phyloP scores from a whole-genome alignment of 2,329 filamentous ascomycete genomes.

The Nannizziopsis barbatae region DNA sequence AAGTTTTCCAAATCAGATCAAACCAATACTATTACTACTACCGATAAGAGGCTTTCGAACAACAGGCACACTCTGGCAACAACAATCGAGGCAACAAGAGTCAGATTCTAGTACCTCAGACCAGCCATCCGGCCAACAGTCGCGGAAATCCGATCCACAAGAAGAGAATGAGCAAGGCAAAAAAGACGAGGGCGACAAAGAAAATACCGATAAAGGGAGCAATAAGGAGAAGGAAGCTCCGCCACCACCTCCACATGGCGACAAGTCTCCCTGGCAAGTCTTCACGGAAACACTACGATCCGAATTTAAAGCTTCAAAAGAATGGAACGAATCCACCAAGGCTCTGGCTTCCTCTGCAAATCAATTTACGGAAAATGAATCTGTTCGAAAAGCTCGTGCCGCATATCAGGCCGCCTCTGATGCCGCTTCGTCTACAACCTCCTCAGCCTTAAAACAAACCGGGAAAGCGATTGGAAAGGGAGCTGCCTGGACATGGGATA shows the following conservation, averaged over 20 bases:
- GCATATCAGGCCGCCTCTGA: slow-evolving; percentile 81
- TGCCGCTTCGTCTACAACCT: slow-evolving; percentile 66
- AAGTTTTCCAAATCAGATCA: slow-evolving; percentile 22
- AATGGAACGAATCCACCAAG: slow-evolving; percentile 99
- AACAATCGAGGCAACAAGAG: slow-evolving; percentile 31
- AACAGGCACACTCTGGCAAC: slow-evolving; percentile 24
- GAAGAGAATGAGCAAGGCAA: slow-evolving; percentile 31
- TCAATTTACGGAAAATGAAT: slow-evolving; percentile 86
- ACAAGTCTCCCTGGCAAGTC: slow-evolving; percentile 98
- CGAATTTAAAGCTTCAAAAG: slow-evolving; percentile 93
- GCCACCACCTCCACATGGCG: slow-evolving; percentile 81
- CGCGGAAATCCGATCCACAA: slow-evolving; percentile 33
- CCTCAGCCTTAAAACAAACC: slow-evolving; percentile 71
- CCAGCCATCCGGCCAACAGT: slow-evolving; percentile 18
- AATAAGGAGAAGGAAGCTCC: slow-evolving; percentile 52
- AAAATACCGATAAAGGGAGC: slow-evolving; percentile 20
- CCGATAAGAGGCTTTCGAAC: slow-evolving; percentile 31
- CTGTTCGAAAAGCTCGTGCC: slow-evolving; percentile 70
- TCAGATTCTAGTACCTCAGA: slow-evolving; percentile 21
- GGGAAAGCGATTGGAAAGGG: slow-evolving; percentile 80
- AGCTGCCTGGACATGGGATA: slow-evolving; percentile 96
- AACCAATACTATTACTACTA: slow-evolving; percentile 24
- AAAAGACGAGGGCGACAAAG: slow-evolving; percentile 33
- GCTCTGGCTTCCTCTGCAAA: slow-evolving; percentile 79
- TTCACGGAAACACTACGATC: slow-evolving; percentile 91